phyloP scores from a whole-genome alignment of 495 filamentous ascomycete species.

The Pyrenula massariospora region DNA sequence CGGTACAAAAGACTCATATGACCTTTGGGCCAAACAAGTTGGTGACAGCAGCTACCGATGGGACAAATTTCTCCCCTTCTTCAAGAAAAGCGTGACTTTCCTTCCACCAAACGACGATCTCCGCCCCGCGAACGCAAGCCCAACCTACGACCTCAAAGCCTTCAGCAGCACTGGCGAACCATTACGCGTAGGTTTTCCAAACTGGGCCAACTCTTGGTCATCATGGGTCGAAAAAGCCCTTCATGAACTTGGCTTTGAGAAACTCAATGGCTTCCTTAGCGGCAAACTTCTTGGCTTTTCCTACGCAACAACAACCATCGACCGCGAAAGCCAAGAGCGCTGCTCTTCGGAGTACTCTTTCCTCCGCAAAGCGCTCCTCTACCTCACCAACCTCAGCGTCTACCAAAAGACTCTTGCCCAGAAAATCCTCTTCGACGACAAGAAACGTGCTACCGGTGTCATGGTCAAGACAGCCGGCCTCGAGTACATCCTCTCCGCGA shows the following conservation, averaged over 20 bases:
- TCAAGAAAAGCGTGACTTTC: conserved; percentile 22
- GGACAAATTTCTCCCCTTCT: conserved; percentile 29
- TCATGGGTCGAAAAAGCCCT: conserved; percentile 13
- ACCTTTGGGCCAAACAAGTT: conserved; percentile 33
- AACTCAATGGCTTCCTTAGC: conserved; percentile 12
- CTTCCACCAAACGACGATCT: conserved; percentile 12
- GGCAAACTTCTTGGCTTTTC: conserved; percentile 19
- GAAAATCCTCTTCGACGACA: conserved; percentile 30
- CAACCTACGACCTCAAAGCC: conserved; percentile 13
- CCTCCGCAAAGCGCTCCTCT: conserved; percentile 15
- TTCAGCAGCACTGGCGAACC: conserved; percentile 15
- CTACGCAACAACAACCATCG: conserved; percentile 18
- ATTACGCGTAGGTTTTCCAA: conserved; percentile 22
- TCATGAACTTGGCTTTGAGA: conserved; percentile 9
- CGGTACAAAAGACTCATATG: conserved; percentile 24
- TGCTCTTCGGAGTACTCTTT: conserved; percentile 24
- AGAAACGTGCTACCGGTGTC: conserved; percentile 36
- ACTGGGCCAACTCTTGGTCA: conserved; percentile 19
- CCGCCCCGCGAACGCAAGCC: conserved; percentile 10
- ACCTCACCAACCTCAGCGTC: conserved; percentile 14
- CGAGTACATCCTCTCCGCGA: conserved; percentile 27
- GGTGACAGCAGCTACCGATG: conserved; percentile 31
- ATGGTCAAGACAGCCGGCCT: conserved; percentile 21
- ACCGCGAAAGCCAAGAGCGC: conserved; percentile 18
- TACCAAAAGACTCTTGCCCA: conserved; percentile 27